phyloP scores from a whole-genome alignment of 2,329 filamentous ascomycete genomes.

The Neodidymelliopsis sp. region DNA sequence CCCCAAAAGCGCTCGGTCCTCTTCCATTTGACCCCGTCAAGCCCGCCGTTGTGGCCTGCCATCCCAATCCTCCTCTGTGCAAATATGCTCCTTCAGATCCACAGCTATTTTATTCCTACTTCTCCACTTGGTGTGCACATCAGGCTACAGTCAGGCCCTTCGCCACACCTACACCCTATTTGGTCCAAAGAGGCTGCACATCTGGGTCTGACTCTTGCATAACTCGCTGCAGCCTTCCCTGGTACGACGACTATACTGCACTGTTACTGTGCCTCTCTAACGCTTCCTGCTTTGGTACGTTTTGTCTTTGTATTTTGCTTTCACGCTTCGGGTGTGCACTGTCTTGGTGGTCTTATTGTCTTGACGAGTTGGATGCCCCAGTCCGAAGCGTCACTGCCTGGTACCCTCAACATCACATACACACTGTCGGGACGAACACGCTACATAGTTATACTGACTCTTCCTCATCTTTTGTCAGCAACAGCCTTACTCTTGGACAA shows the following conservation, averaged over 20 bases:
- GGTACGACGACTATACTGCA: constrained; percentile 36
- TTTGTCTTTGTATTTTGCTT: constrained; percentile 24
- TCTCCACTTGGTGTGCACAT: constrained; percentile 11
- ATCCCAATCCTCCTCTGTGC: constrained; percentile 21
- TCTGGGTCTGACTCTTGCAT: constrained; percentile 31
- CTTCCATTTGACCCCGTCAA: constrained; percentile 33
- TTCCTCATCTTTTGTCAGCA: constrained; percentile 5
- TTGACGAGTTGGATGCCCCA: too few species aligned
- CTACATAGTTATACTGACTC: background rate
- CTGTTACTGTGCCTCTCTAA: constrained; percentile 31
- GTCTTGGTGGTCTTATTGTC: too few species aligned
- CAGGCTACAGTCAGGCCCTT: constrained; percentile 43
- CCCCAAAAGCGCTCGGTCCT: constrained; percentile 29
- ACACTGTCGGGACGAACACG: background rate
- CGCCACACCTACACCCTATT: constrained; percentile 36
- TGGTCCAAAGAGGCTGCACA: constrained; percentile 33
- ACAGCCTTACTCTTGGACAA: constrained; percentile 1
- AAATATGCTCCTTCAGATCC: constrained; percentile 9
- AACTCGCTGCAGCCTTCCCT: constrained; percentile 33
- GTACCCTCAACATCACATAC: constrained; percentile 15
- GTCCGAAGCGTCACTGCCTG: constrained; percentile 11
- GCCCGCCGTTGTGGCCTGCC: constrained; percentile 34
- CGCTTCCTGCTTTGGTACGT: constrained; percentile 27
- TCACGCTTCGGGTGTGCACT: constrained; percentile 21
- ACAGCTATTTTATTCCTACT: background rate